A percentile compares a stretch with the other conserved stretches of the same genome.
These are phyloP conservation scores for Aspergillus sparsus DNA, from an alignment of 495 filamentous ascomycete species.

Conservation along the genomic window DNA sequence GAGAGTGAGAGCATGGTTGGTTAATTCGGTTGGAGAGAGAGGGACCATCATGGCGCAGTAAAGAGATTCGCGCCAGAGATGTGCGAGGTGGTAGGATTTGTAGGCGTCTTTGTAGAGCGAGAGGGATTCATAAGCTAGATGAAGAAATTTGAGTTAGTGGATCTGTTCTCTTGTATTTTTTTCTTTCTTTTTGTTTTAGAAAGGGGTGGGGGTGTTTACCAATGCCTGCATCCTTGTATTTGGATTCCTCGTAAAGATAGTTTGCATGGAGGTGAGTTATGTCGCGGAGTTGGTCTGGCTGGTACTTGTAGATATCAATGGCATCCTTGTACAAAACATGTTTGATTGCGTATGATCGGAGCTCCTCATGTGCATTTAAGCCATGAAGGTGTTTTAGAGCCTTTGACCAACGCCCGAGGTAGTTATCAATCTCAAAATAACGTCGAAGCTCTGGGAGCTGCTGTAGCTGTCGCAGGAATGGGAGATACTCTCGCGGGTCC, in stretches of 20 bases:
- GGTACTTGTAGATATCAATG: conserved; percentile 81
- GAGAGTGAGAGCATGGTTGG: conserved; percentile 64
- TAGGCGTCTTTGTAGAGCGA: conserved; percentile 67
- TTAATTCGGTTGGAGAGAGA: conserved; percentile 56
- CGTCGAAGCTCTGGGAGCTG: conserved; percentile 65
- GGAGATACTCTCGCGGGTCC: conserved; percentile 93
- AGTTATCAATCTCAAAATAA: conserved; percentile 84
- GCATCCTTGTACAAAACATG: conserved; percentile 78
- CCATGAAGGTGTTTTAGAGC: conserved; percentile 74
- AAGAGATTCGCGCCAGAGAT: conserved; percentile 87
- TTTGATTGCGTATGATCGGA: conserved; percentile 70
- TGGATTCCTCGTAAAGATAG: conserved; percentile 69
- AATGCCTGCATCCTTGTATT: conserved; percentile 80
- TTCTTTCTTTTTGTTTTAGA: conserved; percentile 1
- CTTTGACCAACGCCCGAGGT: conserved; percentile 72
- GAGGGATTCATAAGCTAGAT: conserved; percentile 84
- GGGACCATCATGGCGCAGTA: conserved; percentile 70
- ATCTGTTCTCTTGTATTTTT: conserved; percentile 38
- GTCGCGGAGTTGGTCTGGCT: conserved; percentile 56
- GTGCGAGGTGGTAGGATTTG: conserved; percentile 76
- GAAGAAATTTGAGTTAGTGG: background rate
- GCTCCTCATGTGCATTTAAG: conserved; percentile 69
- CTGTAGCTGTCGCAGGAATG: conserved; percentile 86
- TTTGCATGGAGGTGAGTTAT: conserved; percentile 77
- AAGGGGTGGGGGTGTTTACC: conserved; percentile 35